Evolutionary conservation across 177 flowering plant genomes (phyloP), one percentile per base, ranked within the genome.

Genomic region (Vitis hybrid): DNA sequence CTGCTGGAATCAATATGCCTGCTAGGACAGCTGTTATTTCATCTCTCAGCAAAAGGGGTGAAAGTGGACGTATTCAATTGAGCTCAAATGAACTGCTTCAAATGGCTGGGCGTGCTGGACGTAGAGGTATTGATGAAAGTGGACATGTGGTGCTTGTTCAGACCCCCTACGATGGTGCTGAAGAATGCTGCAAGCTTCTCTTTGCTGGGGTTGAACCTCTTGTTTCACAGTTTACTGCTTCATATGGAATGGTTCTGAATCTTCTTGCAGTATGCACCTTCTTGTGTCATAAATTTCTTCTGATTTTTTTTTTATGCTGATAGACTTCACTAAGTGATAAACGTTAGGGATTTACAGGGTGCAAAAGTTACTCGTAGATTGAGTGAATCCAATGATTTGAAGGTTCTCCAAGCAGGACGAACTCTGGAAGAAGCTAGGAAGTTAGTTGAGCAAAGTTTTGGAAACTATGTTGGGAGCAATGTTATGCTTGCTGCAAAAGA

Each of bases 61-160:
- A 86, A 66, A 82, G 74, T 73, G 97, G 93, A 13, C 94, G 89
- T 8, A 76, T 75, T 50, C 85, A 78, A 5, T 81, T 94, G 72
- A 89, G 82, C 67, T 73, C 99, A 67, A 94, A 89, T 71, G 99
- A 94, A 67, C 81, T 94, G 68, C 87, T 92, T 69, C 99, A 94
- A 74, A 94, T 94, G 99, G 99, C 99, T 70, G 99, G 99, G 8
- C 91, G 99, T 75, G 96, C 99, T 80, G 99, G 99, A 58, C 97
- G 98, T 62, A 81, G 98, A 79, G 99, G 99, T 62, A 92, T 82
- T 70, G 99, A 94, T 82, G 84, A 87, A 72, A 81, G 68, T 79
- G 99, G 98, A 52, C 89, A 92, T 80, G 97, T 82, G n/a, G 98
- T 94, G 62, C 84, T 92, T 74, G 78, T 94, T 72, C 99, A 94